Evolutionary conservation across 345 rosid genomes (phyloP).

Genomic region (Isatis tinctoria): DNA sequence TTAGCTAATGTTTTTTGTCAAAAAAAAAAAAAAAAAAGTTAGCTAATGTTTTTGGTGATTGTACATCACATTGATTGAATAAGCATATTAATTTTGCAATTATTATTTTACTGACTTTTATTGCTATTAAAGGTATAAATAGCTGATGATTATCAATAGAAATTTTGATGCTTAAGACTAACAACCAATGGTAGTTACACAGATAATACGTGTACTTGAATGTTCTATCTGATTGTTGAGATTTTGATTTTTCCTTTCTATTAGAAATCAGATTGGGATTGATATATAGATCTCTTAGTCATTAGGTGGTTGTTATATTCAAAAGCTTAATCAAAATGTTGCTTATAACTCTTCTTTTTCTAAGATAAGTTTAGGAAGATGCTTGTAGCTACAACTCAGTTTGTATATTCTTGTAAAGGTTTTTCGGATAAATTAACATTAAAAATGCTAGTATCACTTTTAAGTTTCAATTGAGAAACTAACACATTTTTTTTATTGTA

Average conservation of each 20-base stretch:
- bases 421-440: neutral
- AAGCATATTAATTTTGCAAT: constrained; percentile 6
- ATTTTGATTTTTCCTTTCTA: neutral
- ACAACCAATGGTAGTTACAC: neutral
- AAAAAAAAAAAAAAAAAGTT: too few relatives aligned
- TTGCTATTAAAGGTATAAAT: neutral
- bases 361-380: neutral
- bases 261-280: neutral
- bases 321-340: neutral
- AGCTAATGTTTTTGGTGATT: constrained; percentile 1
- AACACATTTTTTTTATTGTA: too few relatives aligned
- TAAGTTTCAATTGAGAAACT: too few relatives aligned
- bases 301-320: neutral
- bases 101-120: neutral
- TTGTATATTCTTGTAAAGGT: too few relatives aligned
- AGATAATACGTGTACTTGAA: neutral
- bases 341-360: neutral
- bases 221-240: neutral
- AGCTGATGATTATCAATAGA: constrained; percentile 7
- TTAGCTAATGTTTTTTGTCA: too few relatives aligned
- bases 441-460: too few relatives aligned
- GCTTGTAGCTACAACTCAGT: neutral
- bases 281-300: neutral
- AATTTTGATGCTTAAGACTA: constrained; percentile 1
- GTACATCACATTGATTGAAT: constrained; percentile 5